These are phyloP conservation scores for Rhynchosporium agropyri DNA, from an alignment of 2,329 filamentous ascomycete genomes.

Conservation along the genomic window DNA sequence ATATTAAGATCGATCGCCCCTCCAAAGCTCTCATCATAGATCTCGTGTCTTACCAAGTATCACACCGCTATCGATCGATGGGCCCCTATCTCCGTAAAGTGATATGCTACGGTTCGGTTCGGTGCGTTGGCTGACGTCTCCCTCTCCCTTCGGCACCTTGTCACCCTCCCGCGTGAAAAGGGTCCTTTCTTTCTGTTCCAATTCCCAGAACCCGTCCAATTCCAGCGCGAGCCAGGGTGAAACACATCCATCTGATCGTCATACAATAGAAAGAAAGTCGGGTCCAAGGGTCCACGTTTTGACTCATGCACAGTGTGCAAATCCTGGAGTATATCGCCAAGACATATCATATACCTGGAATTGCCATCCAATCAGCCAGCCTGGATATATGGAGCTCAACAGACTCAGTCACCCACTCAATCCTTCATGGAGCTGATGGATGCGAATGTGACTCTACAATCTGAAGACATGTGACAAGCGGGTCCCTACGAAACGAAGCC, in stretches of 20 bases:
- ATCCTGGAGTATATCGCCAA: slow-evolving; percentile 15
- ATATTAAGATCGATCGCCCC: not conserved
- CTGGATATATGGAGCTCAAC: not conserved
- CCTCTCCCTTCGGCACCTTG: not conserved
- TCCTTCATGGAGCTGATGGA: not conserved
- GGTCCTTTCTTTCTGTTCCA: not conserved
- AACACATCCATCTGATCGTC: slow-evolving; percentile 33
- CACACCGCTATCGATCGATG: slow-evolving; percentile 17
- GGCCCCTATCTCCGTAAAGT: not conserved
- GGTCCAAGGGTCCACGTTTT: slow-evolving; percentile 22
- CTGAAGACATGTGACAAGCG: not conserved
- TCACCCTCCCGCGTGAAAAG: slow-evolving; percentile 13
- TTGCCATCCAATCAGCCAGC: slow-evolving; percentile 11
- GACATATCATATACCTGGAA: not conserved
- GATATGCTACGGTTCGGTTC: not conserved
- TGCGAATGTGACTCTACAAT: not conserved
- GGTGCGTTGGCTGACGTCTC: slow-evolving; percentile 9
- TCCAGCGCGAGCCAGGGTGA: slow-evolving; percentile 28
- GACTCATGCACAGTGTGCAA: slow-evolving; percentile 34
- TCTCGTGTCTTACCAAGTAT: slow-evolving; percentile 4
- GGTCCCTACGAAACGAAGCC: not conserved
- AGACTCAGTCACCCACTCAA: slow-evolving; percentile 3
- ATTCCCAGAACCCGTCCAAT: slow-evolving; percentile 27
- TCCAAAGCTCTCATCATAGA: slow-evolving; percentile 6
- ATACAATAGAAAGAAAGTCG: slow-evolving; percentile 15